Conservation (phyloP, 495 filamentous ascomycete species). For the Podospora appendiculata region DNA sequence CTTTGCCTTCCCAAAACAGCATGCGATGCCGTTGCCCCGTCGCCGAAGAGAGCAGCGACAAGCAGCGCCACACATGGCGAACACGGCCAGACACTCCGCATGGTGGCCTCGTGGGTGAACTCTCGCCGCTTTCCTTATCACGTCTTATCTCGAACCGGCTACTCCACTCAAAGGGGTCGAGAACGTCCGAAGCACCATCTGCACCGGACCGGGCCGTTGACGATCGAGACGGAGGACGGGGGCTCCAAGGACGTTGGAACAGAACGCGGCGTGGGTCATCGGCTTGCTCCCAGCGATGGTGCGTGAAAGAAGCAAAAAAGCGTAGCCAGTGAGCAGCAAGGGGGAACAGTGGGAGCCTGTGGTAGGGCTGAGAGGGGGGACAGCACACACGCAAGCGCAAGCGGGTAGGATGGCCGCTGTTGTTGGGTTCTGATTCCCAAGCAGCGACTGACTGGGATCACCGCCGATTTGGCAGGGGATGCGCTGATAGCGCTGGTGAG, state of each 20-base stretch:
- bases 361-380: neutral
- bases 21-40: conserved; percentile 14
- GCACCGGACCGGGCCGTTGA: neutral
- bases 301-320: neutral
- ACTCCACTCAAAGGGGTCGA: neutral
- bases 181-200: conserved; percentile 1
- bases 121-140: conserved; percentile 9
- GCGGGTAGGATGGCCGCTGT: neutral
- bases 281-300: neutral
- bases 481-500: no score
- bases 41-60: conserved; percentile 16
- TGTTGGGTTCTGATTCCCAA: neutral
- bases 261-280: neutral
- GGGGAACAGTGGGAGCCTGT: neutral
- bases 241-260: neutral
- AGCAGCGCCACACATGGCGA: conserved; percentile 18
- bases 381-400: neutral
- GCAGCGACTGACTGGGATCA: neutral
- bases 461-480: neutral
- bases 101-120: conserved; percentile 12
- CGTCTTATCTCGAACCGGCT: conserved; percentile 4
- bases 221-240: neutral
- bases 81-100: conserved; percentile 23
- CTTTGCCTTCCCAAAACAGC: conserved; percentile 3
- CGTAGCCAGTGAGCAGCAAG: neutral